These are phyloP conservation scores for Flaveria robusta DNA, from an alignment of 129 eudicot genomes.

Conservation along the genomic window DNA sequence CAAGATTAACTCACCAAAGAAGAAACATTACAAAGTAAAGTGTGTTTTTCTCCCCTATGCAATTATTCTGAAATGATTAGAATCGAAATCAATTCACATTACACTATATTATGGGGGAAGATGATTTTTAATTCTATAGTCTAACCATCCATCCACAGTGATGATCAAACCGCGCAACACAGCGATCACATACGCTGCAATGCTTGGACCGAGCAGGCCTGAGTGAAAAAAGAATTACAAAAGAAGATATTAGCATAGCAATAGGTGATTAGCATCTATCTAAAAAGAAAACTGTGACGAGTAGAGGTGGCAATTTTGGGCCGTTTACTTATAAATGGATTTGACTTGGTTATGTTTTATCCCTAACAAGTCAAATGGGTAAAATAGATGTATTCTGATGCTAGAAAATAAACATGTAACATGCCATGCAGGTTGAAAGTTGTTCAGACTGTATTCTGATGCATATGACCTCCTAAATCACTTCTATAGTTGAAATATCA, in stretches of 20 bases:
- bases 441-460: not conserved
- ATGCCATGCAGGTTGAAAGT: not conserved
- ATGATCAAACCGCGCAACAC: constrained; percentile 98
- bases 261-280: constrained; percentile 22
- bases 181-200: constrained; percentile 80
- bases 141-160: constrained; percentile 99
- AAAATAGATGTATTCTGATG: not conserved
- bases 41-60: constrained; percentile 96
- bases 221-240: constrained; percentile 18
- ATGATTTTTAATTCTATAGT: not conserved
- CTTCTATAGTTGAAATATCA: not conserved
- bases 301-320: not conserved
- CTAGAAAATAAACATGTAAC: not conserved
- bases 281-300: not conserved
- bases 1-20: constrained; percentile 66
- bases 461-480: constrained; percentile 7
- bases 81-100: constrained; percentile 18
- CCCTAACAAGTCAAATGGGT: not conserved
- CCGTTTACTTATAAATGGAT: not conserved
- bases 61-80: constrained; percentile 75
- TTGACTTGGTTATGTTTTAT: not conserved
- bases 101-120: not conserved
- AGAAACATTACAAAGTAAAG: constrained; percentile 86
- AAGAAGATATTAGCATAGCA: not conserved
- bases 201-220: constrained; percentile 99